Percentiles rank a stretch among this genome's conserved stretches.
Evolutionary conservation across 1,284 basidiomycete species (phyloP).

Genomic region (Puccinia coronata): DNA sequence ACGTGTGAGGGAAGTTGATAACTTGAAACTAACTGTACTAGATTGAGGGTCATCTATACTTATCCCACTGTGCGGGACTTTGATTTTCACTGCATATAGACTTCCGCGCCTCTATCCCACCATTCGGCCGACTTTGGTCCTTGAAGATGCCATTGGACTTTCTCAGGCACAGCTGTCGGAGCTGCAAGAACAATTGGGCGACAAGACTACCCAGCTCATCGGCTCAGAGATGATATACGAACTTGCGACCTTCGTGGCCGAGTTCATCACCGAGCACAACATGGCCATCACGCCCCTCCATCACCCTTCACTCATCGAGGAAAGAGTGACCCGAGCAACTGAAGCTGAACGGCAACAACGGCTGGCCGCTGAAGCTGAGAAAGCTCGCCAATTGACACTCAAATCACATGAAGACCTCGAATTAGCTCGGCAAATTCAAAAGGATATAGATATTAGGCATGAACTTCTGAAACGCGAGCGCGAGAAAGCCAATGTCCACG

Average conservation of each 20-base stretch:
- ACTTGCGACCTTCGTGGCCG: constrained; percentile 52
- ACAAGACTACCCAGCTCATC: constrained; percentile 54
- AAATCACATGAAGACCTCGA: constrained; percentile 44
- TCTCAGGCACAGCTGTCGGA: constrained; percentile 7
- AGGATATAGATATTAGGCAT: constrained; percentile 23
- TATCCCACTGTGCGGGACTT: background rate
- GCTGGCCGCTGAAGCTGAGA: constrained; percentile 37
- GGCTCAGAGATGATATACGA: constrained; percentile 60
- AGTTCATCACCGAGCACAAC: constrained; percentile 43
- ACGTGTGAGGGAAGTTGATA: constrained; percentile 31
- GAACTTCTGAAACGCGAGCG: constrained; percentile 34
- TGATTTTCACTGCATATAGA: background rate
- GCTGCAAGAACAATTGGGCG: constrained; percentile 50
- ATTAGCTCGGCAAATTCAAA: constrained; percentile 43
- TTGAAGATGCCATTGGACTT: constrained; percentile 37
- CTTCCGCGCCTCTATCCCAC: constrained; percentile 39
- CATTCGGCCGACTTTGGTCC: constrained; percentile 32
- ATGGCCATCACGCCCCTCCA: background rate
- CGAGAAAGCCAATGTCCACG: constrained; percentile 27
- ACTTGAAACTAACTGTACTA: constrained; percentile 7
- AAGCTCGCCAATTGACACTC: constrained; percentile 20
- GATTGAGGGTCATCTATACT: background rate
- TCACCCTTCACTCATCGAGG: constrained; percentile 30
- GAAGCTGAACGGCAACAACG: constrained; percentile 39
- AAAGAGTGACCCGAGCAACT: constrained; percentile 26